A percentile compares a stretch with the other conserved stretches of the same genome.
phyloP scores from a whole-genome alignment of 176 grass and related monocot species.

The Rhipidocladum racemiflorum region DNA sequence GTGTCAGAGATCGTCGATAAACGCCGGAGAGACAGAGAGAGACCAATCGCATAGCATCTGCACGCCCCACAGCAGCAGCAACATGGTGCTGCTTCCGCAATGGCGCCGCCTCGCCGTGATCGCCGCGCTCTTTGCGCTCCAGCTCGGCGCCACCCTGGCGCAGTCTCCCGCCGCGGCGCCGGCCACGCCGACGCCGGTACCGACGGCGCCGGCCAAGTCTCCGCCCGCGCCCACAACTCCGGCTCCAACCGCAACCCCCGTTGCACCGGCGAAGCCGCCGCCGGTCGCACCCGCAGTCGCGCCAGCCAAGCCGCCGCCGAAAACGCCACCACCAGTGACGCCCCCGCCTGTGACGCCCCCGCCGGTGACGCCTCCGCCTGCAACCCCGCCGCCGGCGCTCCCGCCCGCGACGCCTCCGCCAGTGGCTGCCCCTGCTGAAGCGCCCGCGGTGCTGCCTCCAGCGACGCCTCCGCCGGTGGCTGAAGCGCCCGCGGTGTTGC shows the following conservation, averaged over 20 bases:
- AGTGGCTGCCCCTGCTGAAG: neutral
- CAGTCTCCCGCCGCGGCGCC: conserved; percentile 39
- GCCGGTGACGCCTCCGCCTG: neutral
- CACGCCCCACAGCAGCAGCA: neutral
- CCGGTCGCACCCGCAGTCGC: conserved; percentile 14
- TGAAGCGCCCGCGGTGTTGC: conserved; percentile 33
- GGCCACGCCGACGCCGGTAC: conserved; percentile 6
- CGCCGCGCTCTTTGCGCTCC: neutral
- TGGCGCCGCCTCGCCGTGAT: conserved; percentile 2
- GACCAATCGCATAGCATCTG: neutral
- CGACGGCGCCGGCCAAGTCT: neutral
- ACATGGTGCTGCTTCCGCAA: conserved; percentile 26
- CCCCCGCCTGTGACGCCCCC: neutral
- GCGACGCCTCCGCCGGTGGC: conserved; percentile 37
- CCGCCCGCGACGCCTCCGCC: conserved; percentile 25
- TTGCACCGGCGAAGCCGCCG: conserved; percentile 7
- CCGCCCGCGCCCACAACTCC: conserved; percentile 19
- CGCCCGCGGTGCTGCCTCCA: conserved; percentile 30
- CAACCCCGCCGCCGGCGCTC: neutral
- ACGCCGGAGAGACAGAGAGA: neutral
- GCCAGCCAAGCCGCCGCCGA: neutral
- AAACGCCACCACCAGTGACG: neutral
- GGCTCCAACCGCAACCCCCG: neutral
- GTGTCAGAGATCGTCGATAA: neutral
- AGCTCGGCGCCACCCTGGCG: conserved; percentile 24